Evolutionary conservation across 192 early-diverging fungal genomes (phyloP).

Genomic region (Gonapodya prolifera): DNA sequence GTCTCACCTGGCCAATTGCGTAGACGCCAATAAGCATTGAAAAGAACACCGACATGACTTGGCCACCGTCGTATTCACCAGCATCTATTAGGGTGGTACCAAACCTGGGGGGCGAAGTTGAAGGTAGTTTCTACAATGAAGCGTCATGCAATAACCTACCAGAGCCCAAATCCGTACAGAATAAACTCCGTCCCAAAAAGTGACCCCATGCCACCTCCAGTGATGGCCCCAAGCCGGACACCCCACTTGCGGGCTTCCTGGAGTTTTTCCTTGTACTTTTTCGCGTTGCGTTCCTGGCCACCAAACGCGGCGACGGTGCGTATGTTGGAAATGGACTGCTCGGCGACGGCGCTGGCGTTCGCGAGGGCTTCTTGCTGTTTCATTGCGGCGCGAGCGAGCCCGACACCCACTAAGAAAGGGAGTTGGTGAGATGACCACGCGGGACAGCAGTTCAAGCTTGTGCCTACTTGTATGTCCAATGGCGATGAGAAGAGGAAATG

Average conservation of each 20-base stretch:
- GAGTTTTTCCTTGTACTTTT: constrained; percentile 13
- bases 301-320: constrained; percentile 48
- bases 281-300: constrained; percentile 37
- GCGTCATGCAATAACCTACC: not conserved
- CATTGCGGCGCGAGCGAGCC: not conserved
- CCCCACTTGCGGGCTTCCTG: not conserved
- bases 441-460: too few species aligned
- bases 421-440: too few species aligned
- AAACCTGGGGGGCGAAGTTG: too few species aligned
- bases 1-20: constrained; percentile 51
- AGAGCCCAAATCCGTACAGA: not conserved
- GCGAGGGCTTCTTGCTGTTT: not conserved
- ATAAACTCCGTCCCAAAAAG: not conserved
- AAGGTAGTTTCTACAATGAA: too few species aligned
- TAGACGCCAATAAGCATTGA: constrained; percentile 73
- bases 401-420: too few species aligned
- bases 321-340: constrained; percentile 21
- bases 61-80: constrained; percentile 23
- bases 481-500: not conserved
- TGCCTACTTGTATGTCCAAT: not conserved
- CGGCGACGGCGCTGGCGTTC: constrained; percentile 26
- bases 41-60: constrained; percentile 76
- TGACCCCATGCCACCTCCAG: not conserved
- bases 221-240: not conserved
- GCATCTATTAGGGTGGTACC: too few species aligned